phyloP scores from a whole-genome alignment of 805 yeast species.

The Candida insectalens region DNA sequence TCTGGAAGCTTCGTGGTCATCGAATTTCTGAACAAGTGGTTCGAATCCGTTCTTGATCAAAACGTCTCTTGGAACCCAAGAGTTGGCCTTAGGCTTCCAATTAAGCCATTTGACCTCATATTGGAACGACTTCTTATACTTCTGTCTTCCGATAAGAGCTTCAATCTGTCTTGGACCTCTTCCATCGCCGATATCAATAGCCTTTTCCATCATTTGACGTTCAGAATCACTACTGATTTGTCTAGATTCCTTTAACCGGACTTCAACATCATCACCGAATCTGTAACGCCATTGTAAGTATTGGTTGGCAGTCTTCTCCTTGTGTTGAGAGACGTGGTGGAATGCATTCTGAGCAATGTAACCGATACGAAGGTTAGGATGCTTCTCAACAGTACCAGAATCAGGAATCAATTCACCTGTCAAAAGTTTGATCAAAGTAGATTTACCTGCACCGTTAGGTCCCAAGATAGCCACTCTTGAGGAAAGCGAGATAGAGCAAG shows the following conservation, averaged over 20 bases:
- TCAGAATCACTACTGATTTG: slow-evolving; percentile 68
- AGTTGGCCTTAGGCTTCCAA: slow-evolving; percentile 87
- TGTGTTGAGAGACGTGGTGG: slow-evolving; percentile 94
- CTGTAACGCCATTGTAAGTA: slow-evolving; percentile 97
- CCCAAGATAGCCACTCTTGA: slow-evolving; percentile 96
- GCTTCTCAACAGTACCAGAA: slow-evolving; percentile 89
- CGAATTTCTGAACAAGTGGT: slow-evolving; percentile 90
- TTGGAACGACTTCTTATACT: slow-evolving; percentile 91
- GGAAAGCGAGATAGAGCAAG: slow-evolving; percentile 88
- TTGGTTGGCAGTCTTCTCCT: slow-evolving; percentile 96
- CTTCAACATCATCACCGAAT: slow-evolving; percentile 97
- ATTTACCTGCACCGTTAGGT: slow-evolving; percentile 98
- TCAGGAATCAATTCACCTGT: slow-evolving; percentile 88
- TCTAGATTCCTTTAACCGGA: slow-evolving; percentile 85
- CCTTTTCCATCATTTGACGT: slow-evolving; percentile 64
- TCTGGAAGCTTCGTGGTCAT: slow-evolving; percentile 98
- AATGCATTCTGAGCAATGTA: slow-evolving; percentile 98
- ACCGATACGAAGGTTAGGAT: slow-evolving; percentile 95
- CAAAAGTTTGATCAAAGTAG: slow-evolving; percentile 84
- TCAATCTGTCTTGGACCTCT: slow-evolving; percentile 78
- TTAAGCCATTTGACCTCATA: slow-evolving; percentile 91
- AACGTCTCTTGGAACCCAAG: slow-evolving; percentile 84
- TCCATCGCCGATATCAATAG: slow-evolving; percentile 77
- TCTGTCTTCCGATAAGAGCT: slow-evolving; percentile 96
- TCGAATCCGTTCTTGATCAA: slow-evolving; percentile 78